A percentile compares a stretch with the other conserved stretches of the same genome.
phyloP scores from a whole-genome alignment of 2,329 filamentous ascomycete species.

The Apiospora rasikravindrae region DNA sequence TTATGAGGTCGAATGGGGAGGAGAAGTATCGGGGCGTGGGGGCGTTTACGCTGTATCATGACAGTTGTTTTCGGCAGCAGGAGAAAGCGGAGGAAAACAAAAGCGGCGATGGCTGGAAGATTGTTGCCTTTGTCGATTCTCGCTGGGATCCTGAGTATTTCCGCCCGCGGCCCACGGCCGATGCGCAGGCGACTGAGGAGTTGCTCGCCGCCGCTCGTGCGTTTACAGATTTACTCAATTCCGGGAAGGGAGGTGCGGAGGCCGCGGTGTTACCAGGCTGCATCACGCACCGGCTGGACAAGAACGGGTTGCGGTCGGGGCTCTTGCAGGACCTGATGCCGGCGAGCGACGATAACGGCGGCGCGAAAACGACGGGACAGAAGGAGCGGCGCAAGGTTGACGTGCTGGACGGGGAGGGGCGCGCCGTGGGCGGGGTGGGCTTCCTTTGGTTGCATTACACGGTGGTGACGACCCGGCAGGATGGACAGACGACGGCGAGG shows the following conservation, averaged over 20 bases:
- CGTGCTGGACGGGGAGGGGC: not conserved
- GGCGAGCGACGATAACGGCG: no score
- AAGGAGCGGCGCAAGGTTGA: not conserved
- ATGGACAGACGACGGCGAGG: not conserved
- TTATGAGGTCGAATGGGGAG: not conserved
- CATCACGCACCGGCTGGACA: not conserved
- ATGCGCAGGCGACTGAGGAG: not conserved
- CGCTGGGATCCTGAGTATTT: constrained; percentile 5
- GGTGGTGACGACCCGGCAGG: not conserved
- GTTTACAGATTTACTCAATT: not conserved
- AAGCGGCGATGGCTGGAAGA: not conserved
- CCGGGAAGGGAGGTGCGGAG: not conserved
- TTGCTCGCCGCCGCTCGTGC: not conserved
- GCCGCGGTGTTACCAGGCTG: not conserved
- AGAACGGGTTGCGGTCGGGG: not conserved
- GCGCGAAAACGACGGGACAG: not conserved
- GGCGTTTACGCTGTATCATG: not conserved
- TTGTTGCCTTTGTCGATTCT: not conserved
- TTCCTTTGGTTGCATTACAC: constrained; percentile 4
- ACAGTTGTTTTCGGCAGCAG: not conserved
- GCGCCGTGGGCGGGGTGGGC: not conserved
- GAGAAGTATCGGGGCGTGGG: constrained; percentile 8
- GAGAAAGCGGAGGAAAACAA: not conserved
- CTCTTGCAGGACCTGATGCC: not conserved
- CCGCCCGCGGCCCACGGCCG: not conserved